Base-by-base conservation (phyloP, 176 grass and related monocot genomes). In the Aegilops longissima region DNA sequence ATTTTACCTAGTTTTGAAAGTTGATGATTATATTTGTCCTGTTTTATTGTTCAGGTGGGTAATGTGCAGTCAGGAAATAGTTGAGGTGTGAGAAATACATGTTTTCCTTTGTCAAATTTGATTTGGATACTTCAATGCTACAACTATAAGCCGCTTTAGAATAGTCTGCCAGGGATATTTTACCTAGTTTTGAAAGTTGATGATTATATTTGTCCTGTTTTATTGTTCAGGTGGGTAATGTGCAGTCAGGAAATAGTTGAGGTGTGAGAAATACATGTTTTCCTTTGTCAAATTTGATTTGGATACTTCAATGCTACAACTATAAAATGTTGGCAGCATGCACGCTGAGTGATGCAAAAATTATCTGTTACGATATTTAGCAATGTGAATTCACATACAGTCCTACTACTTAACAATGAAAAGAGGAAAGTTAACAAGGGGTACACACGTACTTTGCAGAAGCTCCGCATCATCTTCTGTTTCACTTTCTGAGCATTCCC, bases 401-500 rank as follows among this genome's bases (percentile, higher is more conserved):
- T 17, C 4, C 12, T 76, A 73, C 62, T 69, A 61, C 6, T 81
- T 81, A 85, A 68, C n/a, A 87, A 64, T 10, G 6, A 25, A 87
- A 87, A 79, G 35, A 33, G 45, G 84, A 34, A 85, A 13, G 34
- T 84, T 80, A 80, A 30, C 14, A 17, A 87, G 59, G 56, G 33
- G 13, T 59, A 29, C 16, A 82, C 67, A 79, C 83, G 82, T 94
- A 99, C 97, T 91, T 94, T 24, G 73, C 62, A 93, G 62, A 89
- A 93, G 59, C 62, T 93, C 90, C 72, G 79, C 76, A 39, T 97
- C 92, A 44, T 93, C 89, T 75, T 99, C 94, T 3, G 87, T 96
- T 69, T 93, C 97, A 70, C 85, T 92, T 78, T 95, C 92, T 66
- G 90, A 88, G 73, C 90, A 90, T 82, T 91, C 80, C 86, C 76